These are phyloP conservation scores for Acanthamoeba castellanii DNA, from an alignment of 208 protist species.

Conservation along the genomic window DNA sequence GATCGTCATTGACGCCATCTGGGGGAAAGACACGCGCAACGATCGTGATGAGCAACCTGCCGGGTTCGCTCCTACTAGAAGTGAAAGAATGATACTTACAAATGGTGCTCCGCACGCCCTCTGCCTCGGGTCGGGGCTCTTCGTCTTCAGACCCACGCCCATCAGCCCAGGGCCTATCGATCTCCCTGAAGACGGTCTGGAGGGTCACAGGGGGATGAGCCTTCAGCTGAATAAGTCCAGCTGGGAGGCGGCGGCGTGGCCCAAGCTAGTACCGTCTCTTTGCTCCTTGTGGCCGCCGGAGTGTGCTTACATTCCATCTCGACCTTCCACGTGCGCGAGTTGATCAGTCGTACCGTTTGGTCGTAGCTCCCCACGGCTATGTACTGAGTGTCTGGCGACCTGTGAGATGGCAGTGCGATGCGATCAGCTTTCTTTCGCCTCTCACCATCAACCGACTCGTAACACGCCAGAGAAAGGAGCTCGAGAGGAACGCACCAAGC, in stretches of 20 bases:
- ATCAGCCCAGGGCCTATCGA: neutral
- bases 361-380: conserved; percentile 70
- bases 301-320: conserved; percentile 59
- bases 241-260: neutral
- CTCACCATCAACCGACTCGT: too few species aligned
- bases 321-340: conserved; percentile 60
- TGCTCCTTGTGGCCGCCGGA: neutral
- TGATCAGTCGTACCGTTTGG: conserved; percentile 12
- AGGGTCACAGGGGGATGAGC: neutral
- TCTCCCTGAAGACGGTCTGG: conserved; percentile 31
- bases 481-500: neutral
- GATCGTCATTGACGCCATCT: conserved; percentile 41
- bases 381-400: conserved; percentile 68
- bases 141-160: neutral
- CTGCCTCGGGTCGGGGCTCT: neutral
- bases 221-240: neutral
- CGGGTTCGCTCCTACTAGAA: neutral
- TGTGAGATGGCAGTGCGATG: neutral
- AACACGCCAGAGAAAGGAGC: neutral
- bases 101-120: neutral
- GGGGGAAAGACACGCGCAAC: neutral
- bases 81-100: neutral
- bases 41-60: too few species aligned
- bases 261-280: neutral
- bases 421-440: too few species aligned